Evolutionary conservation across 805 yeast species (phyloP), one percentile per base, ranked within the genome.

Genomic region (Geotrichum ghanense): DNA sequence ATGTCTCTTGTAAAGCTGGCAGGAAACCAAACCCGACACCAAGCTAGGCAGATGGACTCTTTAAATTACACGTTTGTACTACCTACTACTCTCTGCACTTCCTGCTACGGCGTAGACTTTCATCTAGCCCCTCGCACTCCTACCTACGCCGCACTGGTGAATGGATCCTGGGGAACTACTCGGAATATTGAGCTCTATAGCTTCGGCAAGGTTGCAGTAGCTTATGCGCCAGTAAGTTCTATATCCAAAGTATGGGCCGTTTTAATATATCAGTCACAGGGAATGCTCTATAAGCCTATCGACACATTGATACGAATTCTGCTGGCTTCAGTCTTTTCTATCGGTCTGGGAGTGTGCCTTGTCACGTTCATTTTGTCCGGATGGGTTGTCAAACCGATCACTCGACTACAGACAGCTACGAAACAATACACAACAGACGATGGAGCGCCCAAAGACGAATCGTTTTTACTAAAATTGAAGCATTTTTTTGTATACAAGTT

Each of bases 301-400:
- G 65, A 71, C 20, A 74, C 72, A 51, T 64, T 88, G 37, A 72
- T 80, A 1, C 76, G 76, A 52, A 81, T 88, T 44, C 81, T 85
- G 49, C 72, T 80, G 41, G 94, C 92, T 3, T 81, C 84, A 1
- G 86, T 84, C 21, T 67, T 88, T 34, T 39, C 52, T 1, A 50
- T 57, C 14, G 94, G 84, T 1, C 76, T 83, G 19, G 92, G 92
- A 2, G 84, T 69, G 0, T 74, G 82, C 51, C 77, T 86, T 70
- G 78, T 84, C 53, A 50, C 84, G 1, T 60, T 84, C n/a, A 85
- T 95, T 1, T 75, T 87, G 60, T 89, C 92, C 3, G 63, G 88
- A 46, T 83, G 79, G 70, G 87, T 89, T 27, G 89, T 87, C 3
- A 65, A 83, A 52, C 96, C 97, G 0, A 86, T 88, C 48, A 74